Conservation (phyloP, 768 basidiomycete species). For the Scleroderma citrinum region DNA sequence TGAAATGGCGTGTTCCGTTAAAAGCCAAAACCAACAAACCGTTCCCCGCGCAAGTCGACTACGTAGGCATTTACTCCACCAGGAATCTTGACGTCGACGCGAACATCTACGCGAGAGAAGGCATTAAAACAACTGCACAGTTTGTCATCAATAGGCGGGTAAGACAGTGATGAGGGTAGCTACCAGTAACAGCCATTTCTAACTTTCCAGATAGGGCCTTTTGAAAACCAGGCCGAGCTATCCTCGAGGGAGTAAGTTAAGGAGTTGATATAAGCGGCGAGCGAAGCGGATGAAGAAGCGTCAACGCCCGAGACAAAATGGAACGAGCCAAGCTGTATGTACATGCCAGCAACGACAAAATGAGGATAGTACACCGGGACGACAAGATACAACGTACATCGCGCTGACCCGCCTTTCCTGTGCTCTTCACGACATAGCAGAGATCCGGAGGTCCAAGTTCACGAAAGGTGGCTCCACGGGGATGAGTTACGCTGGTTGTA, state of each 20-base stretch:
- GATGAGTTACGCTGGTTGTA: slow-evolving; percentile 5
- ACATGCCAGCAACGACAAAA: not conserved
- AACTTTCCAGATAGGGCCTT: slow-evolving; percentile 82
- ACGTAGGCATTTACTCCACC: slow-evolving; percentile 95
- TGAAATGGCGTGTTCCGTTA: not conserved
- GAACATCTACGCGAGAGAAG: slow-evolving; percentile 92
- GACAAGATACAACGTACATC: slow-evolving; percentile 54
- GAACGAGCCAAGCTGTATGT: slow-evolving; percentile 79
- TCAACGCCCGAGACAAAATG: slow-evolving; percentile 99
- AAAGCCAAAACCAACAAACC: slow-evolving; percentile 50
- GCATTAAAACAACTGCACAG: slow-evolving; percentile 86
- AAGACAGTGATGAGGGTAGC: slow-evolving; percentile 19
- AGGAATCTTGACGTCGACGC: slow-evolving; percentile 97
- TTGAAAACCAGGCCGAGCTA: slow-evolving; percentile 86
- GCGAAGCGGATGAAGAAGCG: slow-evolving; percentile 93
- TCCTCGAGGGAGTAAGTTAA: slow-evolving; percentile 96
- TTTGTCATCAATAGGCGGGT: not conserved
- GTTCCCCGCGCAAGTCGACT: slow-evolving; percentile 89
- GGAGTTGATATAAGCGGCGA: slow-evolving; percentile 98
- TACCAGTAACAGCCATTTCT: slow-evolving; percentile 91
- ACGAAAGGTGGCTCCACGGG: slow-evolving; percentile 74
- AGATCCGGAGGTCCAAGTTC: slow-evolving; percentile 97
- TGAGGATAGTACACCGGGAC: not conserved
- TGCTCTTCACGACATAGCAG: slow-evolving; percentile 92
- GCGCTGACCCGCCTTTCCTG: slow-evolving; percentile 74